phyloP scores from a whole-genome alignment of 2,329 filamentous ascomycete species.

The Berkeleyomyces rouxiae region DNA sequence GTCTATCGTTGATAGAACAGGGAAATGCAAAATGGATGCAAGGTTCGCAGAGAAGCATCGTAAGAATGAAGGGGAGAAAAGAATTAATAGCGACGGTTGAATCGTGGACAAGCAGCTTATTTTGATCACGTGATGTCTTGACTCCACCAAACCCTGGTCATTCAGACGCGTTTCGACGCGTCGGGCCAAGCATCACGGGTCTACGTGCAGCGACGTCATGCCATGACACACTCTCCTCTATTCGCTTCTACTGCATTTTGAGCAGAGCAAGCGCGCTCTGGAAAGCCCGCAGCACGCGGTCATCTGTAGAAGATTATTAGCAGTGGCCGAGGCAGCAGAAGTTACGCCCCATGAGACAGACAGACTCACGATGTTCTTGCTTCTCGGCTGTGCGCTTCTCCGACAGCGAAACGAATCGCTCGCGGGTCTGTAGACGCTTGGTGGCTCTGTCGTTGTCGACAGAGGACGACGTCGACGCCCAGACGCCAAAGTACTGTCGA shows the following conservation, averaged over 20 bases:
- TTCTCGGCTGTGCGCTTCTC: constrained; percentile 57
- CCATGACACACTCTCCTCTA: not conserved
- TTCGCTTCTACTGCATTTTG: constrained; percentile 17
- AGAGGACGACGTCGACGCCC: constrained; percentile 54
- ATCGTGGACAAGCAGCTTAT: not conserved
- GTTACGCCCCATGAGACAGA: not conserved
- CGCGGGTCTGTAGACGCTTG: constrained; percentile 67
- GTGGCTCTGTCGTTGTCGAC: constrained; percentile 63
- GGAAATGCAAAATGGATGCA: too few species aligned
- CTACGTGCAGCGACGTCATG: not conserved
- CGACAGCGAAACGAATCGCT: constrained; percentile 55
- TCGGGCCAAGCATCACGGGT: not conserved
- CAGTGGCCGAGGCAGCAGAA: not conserved
- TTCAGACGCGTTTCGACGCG: not conserved
- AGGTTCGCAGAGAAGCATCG: not conserved
- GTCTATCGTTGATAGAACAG: not conserved
- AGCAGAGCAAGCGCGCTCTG: constrained; percentile 43
- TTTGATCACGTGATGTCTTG: not conserved
- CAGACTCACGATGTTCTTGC: constrained; percentile 58
- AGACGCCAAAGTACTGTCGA: constrained; percentile 56
- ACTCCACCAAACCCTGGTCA: not conserved
- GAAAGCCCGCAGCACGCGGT: constrained; percentile 44
- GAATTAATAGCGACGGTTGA: not conserved
- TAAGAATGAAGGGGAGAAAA: not conserved
- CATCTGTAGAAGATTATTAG: constrained; percentile 7